phyloP scores from a whole-genome alignment of 2,329 filamentous ascomycete species.

The Biscogniauxia marginata region DNA sequence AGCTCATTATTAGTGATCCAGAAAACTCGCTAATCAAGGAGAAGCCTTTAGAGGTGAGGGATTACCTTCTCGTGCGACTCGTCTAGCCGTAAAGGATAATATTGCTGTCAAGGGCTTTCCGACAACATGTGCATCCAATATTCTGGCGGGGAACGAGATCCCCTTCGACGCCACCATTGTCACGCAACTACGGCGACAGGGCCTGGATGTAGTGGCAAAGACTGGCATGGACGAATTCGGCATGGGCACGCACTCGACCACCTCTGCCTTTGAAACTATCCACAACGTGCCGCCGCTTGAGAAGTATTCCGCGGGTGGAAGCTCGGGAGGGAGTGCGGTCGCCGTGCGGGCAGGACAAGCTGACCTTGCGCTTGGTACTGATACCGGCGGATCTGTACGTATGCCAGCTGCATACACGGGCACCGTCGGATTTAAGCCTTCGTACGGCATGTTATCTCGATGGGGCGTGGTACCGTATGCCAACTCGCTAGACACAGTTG shows the following conservation, averaged over 20 bases:
- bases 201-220: slow-evolving; percentile 69
- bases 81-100: slow-evolving; percentile 73
- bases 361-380: slow-evolving; percentile 76
- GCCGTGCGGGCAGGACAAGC: slow-evolving; percentile 66
- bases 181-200: slow-evolving; percentile 60
- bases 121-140: slow-evolving; percentile 81
- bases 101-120: slow-evolving; percentile 63
- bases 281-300: slow-evolving; percentile 43
- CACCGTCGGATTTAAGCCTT: slow-evolving; percentile 84
- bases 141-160: slow-evolving; percentile 68
- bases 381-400: slow-evolving; percentile 87
- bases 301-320: slow-evolving; percentile 70
- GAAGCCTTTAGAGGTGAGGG: neutral
- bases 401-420: slow-evolving; percentile 86
- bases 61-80: slow-evolving; percentile 1
- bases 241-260: slow-evolving; percentile 80
- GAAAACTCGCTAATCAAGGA: neutral
- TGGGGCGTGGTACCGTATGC: slow-evolving; percentile 89
- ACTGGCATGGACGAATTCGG: slow-evolving; percentile 96
- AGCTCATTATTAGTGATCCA: neutral
- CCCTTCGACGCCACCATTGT: slow-evolving; percentile 85
- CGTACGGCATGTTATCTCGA: slow-evolving; percentile 82
- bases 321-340: slow-evolving; percentile 89
- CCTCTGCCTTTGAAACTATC: slow-evolving; percentile 68
- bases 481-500: slow-evolving; percentile 89